phyloP scores from a whole-genome alignment of 768 basidiomycete genomes.

The Antrodiella citrinella region DNA sequence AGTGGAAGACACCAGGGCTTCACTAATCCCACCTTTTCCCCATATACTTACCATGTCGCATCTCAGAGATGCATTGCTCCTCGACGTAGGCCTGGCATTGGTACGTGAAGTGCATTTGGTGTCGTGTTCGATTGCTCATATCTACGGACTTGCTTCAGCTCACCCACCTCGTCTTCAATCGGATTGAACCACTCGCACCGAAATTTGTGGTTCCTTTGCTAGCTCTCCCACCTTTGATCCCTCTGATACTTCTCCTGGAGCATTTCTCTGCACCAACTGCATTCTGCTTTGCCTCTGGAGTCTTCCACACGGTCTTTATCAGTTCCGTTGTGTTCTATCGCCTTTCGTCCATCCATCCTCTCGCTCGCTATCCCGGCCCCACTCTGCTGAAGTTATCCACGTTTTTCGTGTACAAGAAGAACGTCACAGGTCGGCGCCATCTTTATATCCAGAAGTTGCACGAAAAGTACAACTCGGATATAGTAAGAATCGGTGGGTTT shows the following conservation, averaged over 20 bases:
- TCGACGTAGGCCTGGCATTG: too few species aligned
- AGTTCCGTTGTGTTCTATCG: conserved; percentile 23
- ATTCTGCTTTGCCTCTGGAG: background rate
- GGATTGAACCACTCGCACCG: conserved; percentile 11
- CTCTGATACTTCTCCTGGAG: conserved; percentile 7
- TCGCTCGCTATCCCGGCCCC: conserved; percentile 30
- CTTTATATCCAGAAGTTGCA: conserved; percentile 22
- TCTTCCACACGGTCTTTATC: background rate
- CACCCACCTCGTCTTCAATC: conserved; percentile 11
- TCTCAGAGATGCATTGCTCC: too few species aligned
- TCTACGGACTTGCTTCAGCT: too few species aligned
- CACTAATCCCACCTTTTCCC: too few species aligned
- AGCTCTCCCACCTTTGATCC: conserved; percentile 4
- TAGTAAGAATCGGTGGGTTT: conserved; percentile 47
- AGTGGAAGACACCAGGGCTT: too few species aligned
- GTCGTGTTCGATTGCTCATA: too few species aligned
- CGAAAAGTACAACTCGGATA: conserved; percentile 28
- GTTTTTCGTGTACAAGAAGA: conserved; percentile 28
- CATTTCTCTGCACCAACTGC: conserved; percentile 2
- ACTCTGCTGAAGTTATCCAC: conserved; percentile 33
- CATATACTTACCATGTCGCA: too few species aligned
- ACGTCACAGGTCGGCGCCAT: conserved; percentile 29
- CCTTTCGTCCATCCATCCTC: conserved; percentile 28
- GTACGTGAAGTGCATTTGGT: too few species aligned
- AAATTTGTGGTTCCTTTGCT: conserved; percentile 11